A percentile compares a stretch with the other conserved stretches of the same genome.
These are phyloP conservation scores for Cucurbita moschata DNA, from an alignment of 306 rosid genomes.

Conservation along the genomic window DNA sequence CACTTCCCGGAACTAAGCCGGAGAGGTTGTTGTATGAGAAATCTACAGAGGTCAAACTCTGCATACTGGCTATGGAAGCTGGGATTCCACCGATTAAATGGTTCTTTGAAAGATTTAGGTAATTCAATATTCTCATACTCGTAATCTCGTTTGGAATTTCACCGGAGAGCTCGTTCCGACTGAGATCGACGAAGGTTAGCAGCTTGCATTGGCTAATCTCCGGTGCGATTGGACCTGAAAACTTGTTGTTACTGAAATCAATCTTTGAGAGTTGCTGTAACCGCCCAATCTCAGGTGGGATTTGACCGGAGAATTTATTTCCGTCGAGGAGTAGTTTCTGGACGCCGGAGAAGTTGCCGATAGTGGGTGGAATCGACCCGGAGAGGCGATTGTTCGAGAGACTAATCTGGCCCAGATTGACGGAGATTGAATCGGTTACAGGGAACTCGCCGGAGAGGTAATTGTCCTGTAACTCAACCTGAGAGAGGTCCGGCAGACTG, in stretches of 20 bases:
- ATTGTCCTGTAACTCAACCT: conserved; percentile 78
- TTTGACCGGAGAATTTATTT: conserved; percentile 52
- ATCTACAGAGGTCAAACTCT: conserved; percentile 79
- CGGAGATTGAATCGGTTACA: conserved; percentile 24
- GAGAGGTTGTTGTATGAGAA: conserved; percentile 88
- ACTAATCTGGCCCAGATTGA: conserved; percentile 66
- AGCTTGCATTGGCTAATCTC: conserved; percentile 78
- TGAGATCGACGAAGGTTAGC: conserved; percentile 71
- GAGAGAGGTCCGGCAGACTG: conserved; percentile 49
- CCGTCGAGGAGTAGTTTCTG: conserved; percentile 89
- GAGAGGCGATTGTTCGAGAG: conserved; percentile 67
- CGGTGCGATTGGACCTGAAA: conserved; percentile 45
- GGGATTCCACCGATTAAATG: conserved; percentile 75
- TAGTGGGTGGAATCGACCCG: conserved; percentile 57
- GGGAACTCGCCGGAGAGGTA: conserved; percentile 56
- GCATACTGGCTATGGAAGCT: conserved; percentile 58
- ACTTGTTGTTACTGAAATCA: conserved; percentile 60
- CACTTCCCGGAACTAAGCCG: conserved; percentile 87
- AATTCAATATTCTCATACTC: conserved; percentile 68
- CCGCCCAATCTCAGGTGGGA: conserved; percentile 69
- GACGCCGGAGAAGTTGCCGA: conserved; percentile 73
- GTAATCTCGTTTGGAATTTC: conserved; percentile 71
- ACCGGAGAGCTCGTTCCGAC: conserved; percentile 64
- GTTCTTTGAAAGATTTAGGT: conserved; percentile 70
- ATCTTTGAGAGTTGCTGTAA: conserved; percentile 74